Evolutionary conservation across 2,329 filamentous ascomycete species (phyloP).

Genomic region (Dichotomopilus funicola): DNA sequence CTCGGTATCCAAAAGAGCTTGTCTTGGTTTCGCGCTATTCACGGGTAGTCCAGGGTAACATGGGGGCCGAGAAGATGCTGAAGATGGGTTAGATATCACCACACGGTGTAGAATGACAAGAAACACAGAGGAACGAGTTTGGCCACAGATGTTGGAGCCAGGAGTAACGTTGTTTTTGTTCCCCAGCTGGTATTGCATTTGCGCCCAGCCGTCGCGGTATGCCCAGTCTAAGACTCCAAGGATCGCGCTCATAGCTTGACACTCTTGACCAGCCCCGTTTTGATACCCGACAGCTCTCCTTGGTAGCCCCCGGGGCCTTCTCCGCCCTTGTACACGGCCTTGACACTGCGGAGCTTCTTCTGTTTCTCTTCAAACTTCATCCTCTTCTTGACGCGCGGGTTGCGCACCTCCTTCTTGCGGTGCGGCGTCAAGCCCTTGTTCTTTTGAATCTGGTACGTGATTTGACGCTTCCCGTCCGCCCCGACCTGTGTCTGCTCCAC

Average conservation of each 20-base stretch:
- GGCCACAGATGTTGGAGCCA: too few species aligned
- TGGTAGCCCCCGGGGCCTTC: conserved; percentile 79
- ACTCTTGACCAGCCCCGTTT: conserved; percentile 87
- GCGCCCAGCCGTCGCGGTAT: too few species aligned
- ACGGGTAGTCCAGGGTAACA: too few species aligned
- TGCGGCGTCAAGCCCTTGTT: conserved; percentile 91
- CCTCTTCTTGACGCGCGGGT: conserved; percentile 96
- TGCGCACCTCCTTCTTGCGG: conserved; percentile 88
- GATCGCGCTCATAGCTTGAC: conserved; percentile 62
- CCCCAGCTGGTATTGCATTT: too few species aligned
- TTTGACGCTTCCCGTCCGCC: conserved; percentile 81
- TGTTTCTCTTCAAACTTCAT: conserved; percentile 94
- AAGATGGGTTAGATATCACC: too few species aligned
- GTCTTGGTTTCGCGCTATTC: too few species aligned
- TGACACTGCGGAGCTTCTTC: conserved; percentile 90
- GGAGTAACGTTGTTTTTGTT: too few species aligned
- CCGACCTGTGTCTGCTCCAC: conserved; percentile 64
- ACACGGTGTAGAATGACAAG: too few species aligned
- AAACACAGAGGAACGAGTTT: too few species aligned
- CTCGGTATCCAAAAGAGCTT: too few species aligned
- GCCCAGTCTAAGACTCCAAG: neutral
- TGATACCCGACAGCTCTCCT: conserved; percentile 93
- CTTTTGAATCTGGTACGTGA: conserved; percentile 91
- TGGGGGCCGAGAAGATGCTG: too few species aligned
- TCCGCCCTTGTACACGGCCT: conserved; percentile 77